Conservation (phyloP, 2,329 filamentous ascomycete species). For the Aplosporella prunicola region DNA sequence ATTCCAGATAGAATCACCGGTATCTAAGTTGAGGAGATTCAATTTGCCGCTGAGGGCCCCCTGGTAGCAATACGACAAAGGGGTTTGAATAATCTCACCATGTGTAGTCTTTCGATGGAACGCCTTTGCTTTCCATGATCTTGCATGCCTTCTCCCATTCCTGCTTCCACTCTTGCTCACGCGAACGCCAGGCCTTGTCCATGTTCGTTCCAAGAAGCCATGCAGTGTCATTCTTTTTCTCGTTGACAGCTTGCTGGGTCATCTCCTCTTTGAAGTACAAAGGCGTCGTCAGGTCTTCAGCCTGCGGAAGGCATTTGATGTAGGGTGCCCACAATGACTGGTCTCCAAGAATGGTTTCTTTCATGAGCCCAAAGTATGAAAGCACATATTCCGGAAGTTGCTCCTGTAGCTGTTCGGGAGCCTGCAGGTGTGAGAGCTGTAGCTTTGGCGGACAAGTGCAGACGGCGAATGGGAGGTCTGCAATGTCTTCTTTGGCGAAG, state of each 20-base stretch:
- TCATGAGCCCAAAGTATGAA: conserved; percentile 11
- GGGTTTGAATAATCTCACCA: conserved; percentile 1
- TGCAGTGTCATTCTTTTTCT: conserved; percentile 17
- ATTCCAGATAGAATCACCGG: too few species aligned
- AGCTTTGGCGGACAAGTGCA: conserved; percentile 4
- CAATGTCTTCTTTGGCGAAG: conserved; percentile 15
- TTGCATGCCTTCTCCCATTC: conserved; percentile 26
- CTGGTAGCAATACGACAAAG: neutral
- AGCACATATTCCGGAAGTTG: conserved; percentile 24
- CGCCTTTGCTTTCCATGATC: neutral
- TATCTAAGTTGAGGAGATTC: too few species aligned
- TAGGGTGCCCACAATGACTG: conserved; percentile 28
- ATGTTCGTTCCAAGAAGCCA: conserved; percentile 29
- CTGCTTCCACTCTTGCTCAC: conserved; percentile 26
- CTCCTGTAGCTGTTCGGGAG: conserved; percentile 8
- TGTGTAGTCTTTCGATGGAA: neutral
- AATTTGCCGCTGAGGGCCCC: neutral
- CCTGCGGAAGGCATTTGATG: conserved; percentile 24
- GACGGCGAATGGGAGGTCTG: conserved; percentile 12
- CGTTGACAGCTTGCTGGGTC: conserved; percentile 1
- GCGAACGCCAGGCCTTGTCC: conserved; percentile 11
- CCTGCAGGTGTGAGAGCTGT: conserved; percentile 7
- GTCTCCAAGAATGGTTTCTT: conserved; percentile 11
- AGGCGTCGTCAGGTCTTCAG: conserved; percentile 26
- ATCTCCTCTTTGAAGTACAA: conserved; percentile 26